Base-by-base conservation (phyloP, 2,329 filamentous ascomycete genomes). In the Penicillium sclerotiorum region DNA sequence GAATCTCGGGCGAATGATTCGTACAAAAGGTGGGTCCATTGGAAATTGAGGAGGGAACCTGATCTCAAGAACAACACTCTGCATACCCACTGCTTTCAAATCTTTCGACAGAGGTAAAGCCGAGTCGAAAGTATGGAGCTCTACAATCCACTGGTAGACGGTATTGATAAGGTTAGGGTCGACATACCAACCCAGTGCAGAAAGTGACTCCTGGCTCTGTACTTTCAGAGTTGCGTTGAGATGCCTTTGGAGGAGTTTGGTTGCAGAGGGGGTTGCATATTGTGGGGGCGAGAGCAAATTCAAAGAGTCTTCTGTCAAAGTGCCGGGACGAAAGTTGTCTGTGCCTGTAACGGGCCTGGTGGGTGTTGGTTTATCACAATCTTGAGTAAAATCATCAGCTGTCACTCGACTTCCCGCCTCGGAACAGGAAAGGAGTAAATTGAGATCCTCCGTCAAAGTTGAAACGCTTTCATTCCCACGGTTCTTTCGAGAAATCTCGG, bases 61-160 rank as follows among this genome's bases (percentile, higher is more conserved):
- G 35, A 96, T 74, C 70, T 96, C 92, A 9, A 95, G 71, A 0
- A 95, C 84, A 32, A 96, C 75, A 63, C 88, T 91, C 18, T 77
- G 81, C 49, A 87, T 59, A 0, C 76, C 77, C 1, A 74, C 77
- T 2, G 66, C 61, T 66, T 85, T 83, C 83, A 96, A 90, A 63
- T 96, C 91, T 45, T 80, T 65, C 0, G 88, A 85, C 1, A 96
- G 76, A 1, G 88, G 89, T 0, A 94, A 77, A 1, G 73, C 67
- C 0, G 73, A 56, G 20, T 90, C 86, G 62, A 96, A 95, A 36
- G 86, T 89, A 67, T 96, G 92, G 1, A 96, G 75, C 67, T 96
- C 89, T 5, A 95, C 85, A 50, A 95, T 90, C 91, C 91, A 95
- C 63, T 95, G 90, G 63, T 94, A 96, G 54, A 91, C 78, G 62